Conservation (phyloP, 345 rosid genomes). For the Pseudoturritis turrita region DNA sequence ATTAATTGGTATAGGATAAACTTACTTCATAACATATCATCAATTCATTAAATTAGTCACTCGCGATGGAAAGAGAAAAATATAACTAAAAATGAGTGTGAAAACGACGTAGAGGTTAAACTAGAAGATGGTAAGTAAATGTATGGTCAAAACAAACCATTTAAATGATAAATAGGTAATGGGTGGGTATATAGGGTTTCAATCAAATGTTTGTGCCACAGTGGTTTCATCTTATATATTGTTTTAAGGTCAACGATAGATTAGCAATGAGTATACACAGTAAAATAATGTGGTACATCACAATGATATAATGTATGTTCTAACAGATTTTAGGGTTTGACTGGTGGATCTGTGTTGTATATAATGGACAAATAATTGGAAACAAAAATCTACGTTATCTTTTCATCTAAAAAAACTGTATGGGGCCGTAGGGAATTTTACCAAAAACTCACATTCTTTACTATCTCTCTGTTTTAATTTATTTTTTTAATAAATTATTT, state of each 20-base stretch:
- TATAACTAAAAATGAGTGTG: background rate
- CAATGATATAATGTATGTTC: background rate
- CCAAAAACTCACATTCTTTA: background rate
- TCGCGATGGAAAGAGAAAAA: too few relatives aligned
- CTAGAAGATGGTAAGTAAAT: background rate
- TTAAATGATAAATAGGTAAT: background rate
- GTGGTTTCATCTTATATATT: background rate
- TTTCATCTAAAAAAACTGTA: background rate
- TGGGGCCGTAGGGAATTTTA: background rate
- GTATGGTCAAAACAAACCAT: background rate
- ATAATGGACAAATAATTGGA: background rate
- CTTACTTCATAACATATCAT: too few relatives aligned
- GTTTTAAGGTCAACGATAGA: background rate
- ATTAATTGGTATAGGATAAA: too few relatives aligned
- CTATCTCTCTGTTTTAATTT: background rate
- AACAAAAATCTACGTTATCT: background rate
- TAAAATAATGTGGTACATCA: background rate
- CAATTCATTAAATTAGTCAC: too few relatives aligned
- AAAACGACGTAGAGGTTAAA: background rate
- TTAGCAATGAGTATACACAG: background rate
- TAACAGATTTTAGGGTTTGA: background rate
- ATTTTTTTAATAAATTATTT: background rate
- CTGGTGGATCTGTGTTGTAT: background rate
- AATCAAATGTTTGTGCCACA: conserved; percentile 2
- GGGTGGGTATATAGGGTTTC: conserved; percentile 17